These are phyloP conservation scores for Geotrichum australiense DNA, from an alignment of 1,139 yeast genomes.

Conservation along the genomic window DNA sequence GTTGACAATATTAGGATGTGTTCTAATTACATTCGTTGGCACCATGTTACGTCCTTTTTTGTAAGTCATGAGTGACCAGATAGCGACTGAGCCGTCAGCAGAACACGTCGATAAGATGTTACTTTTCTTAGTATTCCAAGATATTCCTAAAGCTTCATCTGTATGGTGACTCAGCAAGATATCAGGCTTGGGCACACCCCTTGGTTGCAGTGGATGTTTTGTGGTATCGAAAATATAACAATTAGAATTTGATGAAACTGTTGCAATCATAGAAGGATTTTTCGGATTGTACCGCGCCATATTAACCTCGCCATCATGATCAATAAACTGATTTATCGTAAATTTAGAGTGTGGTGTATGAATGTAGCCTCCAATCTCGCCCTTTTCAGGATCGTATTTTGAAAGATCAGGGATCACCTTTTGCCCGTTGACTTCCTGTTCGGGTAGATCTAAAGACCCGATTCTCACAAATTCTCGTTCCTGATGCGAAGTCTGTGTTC, in stretches of 20 bases:
- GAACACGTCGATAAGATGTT: constrained; percentile 53
- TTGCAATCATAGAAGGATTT: constrained; percentile 56
- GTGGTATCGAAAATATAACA: constrained; percentile 59
- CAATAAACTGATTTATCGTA: constrained; percentile 44
- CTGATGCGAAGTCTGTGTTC: constrained; percentile 79
- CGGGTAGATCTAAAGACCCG: constrained; percentile 44
- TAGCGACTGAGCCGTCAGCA: constrained; percentile 58
- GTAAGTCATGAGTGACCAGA: constrained; percentile 48
- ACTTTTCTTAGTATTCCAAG: constrained; percentile 45
- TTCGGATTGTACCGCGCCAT: constrained; percentile 80
- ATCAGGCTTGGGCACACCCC: constrained; percentile 24
- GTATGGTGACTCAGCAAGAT: constrained; percentile 49
- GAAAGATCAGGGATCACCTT: constrained; percentile 12
- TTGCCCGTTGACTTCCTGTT: constrained; percentile 4
- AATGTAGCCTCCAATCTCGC: constrained; percentile 23
- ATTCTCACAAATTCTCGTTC: constrained; percentile 68
- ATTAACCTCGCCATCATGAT: constrained; percentile 59
- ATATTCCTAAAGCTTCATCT: constrained; percentile 63
- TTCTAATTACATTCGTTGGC: constrained; percentile 24
- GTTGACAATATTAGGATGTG: constrained; percentile 34
- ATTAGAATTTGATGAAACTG: constrained; percentile 70
- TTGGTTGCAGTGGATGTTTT: constrained; percentile 36
- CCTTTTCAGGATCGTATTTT: constrained; percentile 17
- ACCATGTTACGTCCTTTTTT: constrained; percentile 8
- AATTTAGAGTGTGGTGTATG: constrained; percentile 30